Evolutionary conservation across 352 stramenopile species (phyloP), one percentile per base, ranked within the genome.

Genomic region (Globisporangium perplexum): DNA sequence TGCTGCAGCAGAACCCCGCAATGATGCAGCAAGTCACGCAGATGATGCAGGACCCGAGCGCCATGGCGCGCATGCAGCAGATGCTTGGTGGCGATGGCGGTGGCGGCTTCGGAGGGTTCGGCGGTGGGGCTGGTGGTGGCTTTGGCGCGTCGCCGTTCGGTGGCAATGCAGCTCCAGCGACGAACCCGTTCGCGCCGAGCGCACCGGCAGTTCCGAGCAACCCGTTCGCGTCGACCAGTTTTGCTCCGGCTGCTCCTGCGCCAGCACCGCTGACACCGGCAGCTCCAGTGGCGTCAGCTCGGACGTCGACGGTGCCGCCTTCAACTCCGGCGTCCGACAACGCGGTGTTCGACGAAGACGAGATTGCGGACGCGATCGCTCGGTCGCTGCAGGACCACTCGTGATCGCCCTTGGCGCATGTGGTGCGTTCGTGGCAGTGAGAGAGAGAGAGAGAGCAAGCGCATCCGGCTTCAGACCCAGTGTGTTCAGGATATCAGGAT

Each of bases 21-120:
- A 90, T 92, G 81, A 82, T 88, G 71, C 74, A 90, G 46, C 81
- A 90, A 60, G 59, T 94, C 22, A 77, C 65, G 43, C 83, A 92
- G 52, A 81, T 92, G 73, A 90, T 94, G 81, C 72, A 67, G 36
- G 72, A 90, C 56, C 82, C 83, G 24, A 80, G 73, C 47, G 76
- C 74, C 30, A 86, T 88, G 70, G 63, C 73, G 52, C 73, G 68
- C 2, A 79, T 90, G 72, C 78, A 92, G 65, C 76, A 86, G 38
- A 79, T 88, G 77, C 75, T 89, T 52, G 36, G 45, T 30, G 45
- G 53, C 44, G 46, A n/a, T n/a, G 36, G 22, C 17, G 44, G 20
- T 1, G 26, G 44, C n/a, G 42, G 18, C 42, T 28, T 47, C 7
- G 38, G 50, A 6, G 50, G 28, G 1, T 65, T 67, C 35, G 53